These are phyloP conservation scores for Pseudocercospora fijiensis DNA, from an alignment of 2,329 filamentous ascomycete genomes.

Conservation along the genomic window DNA sequence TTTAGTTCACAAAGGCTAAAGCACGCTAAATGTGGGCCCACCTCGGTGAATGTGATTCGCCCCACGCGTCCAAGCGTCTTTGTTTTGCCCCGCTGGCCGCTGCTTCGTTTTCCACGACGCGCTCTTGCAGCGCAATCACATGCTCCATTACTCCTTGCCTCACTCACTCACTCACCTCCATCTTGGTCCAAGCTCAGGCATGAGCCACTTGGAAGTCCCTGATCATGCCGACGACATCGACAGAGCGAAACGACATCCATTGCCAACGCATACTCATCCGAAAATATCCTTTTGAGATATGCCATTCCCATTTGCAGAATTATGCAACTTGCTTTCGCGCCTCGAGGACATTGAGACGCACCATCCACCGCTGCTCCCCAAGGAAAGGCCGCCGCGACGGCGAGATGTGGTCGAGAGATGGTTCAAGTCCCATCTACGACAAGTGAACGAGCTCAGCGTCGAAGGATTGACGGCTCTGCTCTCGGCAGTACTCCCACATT, in stretches of 20 bases:
- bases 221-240: background rate
- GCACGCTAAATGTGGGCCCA: background rate
- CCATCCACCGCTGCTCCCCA: constrained; percentile 43
- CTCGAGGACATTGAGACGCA: constrained; percentile 55
- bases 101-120: background rate
- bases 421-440: constrained; percentile 64
- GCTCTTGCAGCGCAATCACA: constrained; percentile 2
- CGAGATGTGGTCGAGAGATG: constrained; percentile 58
- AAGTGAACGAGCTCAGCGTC: constrained; percentile 58
- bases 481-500: constrained; percentile 73
- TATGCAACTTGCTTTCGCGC: constrained; percentile 72
- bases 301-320: constrained; percentile 65
- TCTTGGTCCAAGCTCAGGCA: background rate
- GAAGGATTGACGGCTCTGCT: constrained; percentile 62
- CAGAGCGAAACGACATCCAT: background rate
- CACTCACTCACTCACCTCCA: background rate
- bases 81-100: background rate
- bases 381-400: constrained; percentile 29
- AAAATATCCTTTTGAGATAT: constrained; percentile 42
- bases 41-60: background rate
- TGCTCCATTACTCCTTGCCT: background rate
- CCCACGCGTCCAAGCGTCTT: background rate
- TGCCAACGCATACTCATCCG: constrained; percentile 3
- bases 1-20: background rate
- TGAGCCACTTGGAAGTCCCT: background rate